Percentiles rank a stretch among this genome's conserved stretches.
These are phyloP conservation scores for Vitis rupestris DNA, from an alignment of 164 flowering plant species.

Conservation along the genomic window DNA sequence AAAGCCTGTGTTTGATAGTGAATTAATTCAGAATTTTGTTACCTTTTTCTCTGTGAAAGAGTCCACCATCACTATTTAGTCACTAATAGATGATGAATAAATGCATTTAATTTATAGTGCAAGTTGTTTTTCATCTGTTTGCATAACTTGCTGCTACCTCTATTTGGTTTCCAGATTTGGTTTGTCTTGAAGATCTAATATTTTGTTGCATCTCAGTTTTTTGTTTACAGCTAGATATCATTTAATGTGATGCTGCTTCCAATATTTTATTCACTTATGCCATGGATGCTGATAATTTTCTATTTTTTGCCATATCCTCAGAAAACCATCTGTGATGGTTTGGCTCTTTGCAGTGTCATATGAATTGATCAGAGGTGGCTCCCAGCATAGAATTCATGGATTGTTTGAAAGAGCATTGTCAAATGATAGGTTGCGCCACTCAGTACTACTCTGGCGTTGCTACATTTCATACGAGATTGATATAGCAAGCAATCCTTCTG, in stretches of 20 bases:
- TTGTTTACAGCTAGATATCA: not conserved
- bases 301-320: slow-evolving; percentile 24
- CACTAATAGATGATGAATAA: too few species aligned
- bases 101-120: too few species aligned
- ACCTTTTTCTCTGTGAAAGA: too few species aligned
- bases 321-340: slow-evolving; percentile 75
- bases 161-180: not conserved
- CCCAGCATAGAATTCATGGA: slow-evolving; percentile 74
- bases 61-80: too few species aligned
- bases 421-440: slow-evolving; percentile 49
- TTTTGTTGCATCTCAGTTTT: not conserved
- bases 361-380: slow-evolving; percentile 63
- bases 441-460: slow-evolving; percentile 81
- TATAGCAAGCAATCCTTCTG: slow-evolving; percentile 48
- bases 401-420: slow-evolving; percentile 84
- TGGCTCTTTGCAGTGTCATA: slow-evolving; percentile 67
- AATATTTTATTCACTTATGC: too few species aligned
- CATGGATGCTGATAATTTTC: not conserved
- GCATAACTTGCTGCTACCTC: too few species aligned
- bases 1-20: too few species aligned
- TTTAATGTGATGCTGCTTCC: too few species aligned
- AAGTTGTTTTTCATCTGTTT: not conserved
- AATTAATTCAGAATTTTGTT: too few species aligned
- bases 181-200: not conserved
- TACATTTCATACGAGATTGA: slow-evolving; percentile 70